Evolutionary conservation across 164 flowering plant genomes (phyloP), one percentile per base, ranked within the genome.

Genomic region (Vitis rotundifolia): DNA sequence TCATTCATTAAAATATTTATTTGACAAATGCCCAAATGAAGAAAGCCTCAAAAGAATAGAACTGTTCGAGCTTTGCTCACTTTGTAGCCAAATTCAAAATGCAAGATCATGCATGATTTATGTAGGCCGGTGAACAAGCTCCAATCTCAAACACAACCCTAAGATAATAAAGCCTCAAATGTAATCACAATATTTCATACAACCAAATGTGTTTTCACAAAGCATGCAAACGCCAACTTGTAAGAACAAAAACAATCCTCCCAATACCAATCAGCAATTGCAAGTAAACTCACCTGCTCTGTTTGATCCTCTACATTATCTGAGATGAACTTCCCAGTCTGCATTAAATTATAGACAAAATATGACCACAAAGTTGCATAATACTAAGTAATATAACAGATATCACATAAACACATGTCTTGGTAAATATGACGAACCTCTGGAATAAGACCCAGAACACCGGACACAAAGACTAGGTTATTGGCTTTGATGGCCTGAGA

Each of bases 401-500:
- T 22, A 22, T 22, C 2, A 22, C 26, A 22, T 22, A 22, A 22
- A 22, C 44, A 37, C 7, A 37, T 37, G 61, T 44, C 10, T 18
- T 29, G n/a, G 14, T 59, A 8, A 31, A 10, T 9, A 70, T 8
- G 15, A 69, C 86, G 53, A 73, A 95, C 99, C 98, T 95, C 97
- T 0, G 99, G 99, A 73, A 90, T 56, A 15, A 95, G 92, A 68
- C 99, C 99, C 66, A 95, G 85, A 72, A 82, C 87, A 57, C 99
- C 99, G 68, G 99, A 95, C 37, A 95, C 84, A 72, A 88, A 93
- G 49, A 95, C 76, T 68, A 91, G 74, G 64, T 90, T 88, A 71
- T 95, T 89, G 49, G 88, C 87, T 81, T 93, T 95, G 65, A 93
- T 91, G 13, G 98, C 99, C 74, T 95, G 99, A 61, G 97, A 93